Evolutionary conservation across 345 rosid species (phyloP).

Genomic region (Lepidium didymum): DNA sequence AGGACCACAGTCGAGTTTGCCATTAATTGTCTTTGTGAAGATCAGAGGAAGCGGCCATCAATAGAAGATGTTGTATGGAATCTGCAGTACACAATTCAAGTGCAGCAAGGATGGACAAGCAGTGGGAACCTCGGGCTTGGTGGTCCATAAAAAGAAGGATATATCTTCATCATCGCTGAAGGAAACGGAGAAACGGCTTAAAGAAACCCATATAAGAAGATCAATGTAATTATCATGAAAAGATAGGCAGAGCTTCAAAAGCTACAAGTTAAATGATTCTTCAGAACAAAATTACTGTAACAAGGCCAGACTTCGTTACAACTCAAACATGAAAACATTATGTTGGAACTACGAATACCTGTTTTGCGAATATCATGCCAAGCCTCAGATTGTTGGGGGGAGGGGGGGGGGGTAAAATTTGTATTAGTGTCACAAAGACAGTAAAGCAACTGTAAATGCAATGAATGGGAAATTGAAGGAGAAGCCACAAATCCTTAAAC

Average conservation of each 20-base stretch:
- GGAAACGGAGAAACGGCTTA: not conserved
- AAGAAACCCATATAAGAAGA: not conserved
- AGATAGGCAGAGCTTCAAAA: conserved; percentile 1
- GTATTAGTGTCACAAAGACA: conserved; percentile 66
- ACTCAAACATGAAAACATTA: not conserved
- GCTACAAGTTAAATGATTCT: not conserved
- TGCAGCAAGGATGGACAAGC: conserved; percentile 83
- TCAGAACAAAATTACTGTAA: not conserved
- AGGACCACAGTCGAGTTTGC: conserved; percentile 67
- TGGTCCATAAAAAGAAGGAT: conserved; percentile 10
- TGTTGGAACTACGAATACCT: not conserved
- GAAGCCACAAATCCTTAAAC: not conserved
- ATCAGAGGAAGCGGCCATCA: conserved; percentile 56
- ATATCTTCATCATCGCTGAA: not conserved
- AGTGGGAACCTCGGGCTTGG: conserved; percentile 65
- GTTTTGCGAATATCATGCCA: not conserved
- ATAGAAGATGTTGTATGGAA: conserved; percentile 94
- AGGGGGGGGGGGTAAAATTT: conserved; percentile 37
- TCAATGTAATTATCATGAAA: not conserved
- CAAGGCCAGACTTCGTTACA: not conserved
- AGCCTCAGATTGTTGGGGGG: conserved; percentile 30
- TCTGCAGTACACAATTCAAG: conserved; percentile 81
- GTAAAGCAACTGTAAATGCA: conserved; percentile 30
- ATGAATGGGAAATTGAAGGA: not conserved
- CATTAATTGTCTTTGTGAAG: conserved; percentile 60